Conservation (phyloP, 352 stramenopile genomes). For the Phytophthora pinifolia region DNA sequence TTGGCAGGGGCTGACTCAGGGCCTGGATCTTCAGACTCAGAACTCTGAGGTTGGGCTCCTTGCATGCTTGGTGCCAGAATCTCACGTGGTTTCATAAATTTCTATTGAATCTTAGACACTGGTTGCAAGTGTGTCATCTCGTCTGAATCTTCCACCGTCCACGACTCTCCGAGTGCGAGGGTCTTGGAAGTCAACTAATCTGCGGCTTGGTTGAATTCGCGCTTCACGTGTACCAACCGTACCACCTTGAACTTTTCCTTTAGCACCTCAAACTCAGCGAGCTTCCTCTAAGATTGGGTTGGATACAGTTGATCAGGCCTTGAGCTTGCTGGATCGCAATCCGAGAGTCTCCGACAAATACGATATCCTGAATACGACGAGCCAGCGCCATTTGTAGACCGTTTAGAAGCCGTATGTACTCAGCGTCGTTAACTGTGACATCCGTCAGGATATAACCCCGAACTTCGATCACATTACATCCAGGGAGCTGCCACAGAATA, state of each 20-base stretch:
- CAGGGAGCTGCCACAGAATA: constrained; percentile 6
- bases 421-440: constrained; percentile 13
- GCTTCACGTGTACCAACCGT: constrained; percentile 7
- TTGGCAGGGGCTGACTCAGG: no score
- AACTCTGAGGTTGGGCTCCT: no score
- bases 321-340: constrained; percentile 7
- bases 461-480: no score
- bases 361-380: not conserved
- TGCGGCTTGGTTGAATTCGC: constrained; percentile 4
- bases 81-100: constrained; percentile 6
- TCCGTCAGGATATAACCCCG: no score
- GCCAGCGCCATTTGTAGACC: no score
- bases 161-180: no score
- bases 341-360: not conserved
- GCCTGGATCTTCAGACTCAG: no score
- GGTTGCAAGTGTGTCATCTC: not conserved
- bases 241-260: no score
- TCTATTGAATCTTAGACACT: constrained; percentile 1
- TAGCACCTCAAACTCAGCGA: not conserved
- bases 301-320: constrained; percentile 8
- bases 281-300: constrained; percentile 1
- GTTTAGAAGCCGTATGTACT: constrained; percentile 4
- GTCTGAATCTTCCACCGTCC: not conserved
- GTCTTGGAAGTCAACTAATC: not conserved
- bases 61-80: no score